Evolutionary conservation across 768 basidiomycete genomes (phyloP).

Genomic region (Pleurotus platypus): DNA sequence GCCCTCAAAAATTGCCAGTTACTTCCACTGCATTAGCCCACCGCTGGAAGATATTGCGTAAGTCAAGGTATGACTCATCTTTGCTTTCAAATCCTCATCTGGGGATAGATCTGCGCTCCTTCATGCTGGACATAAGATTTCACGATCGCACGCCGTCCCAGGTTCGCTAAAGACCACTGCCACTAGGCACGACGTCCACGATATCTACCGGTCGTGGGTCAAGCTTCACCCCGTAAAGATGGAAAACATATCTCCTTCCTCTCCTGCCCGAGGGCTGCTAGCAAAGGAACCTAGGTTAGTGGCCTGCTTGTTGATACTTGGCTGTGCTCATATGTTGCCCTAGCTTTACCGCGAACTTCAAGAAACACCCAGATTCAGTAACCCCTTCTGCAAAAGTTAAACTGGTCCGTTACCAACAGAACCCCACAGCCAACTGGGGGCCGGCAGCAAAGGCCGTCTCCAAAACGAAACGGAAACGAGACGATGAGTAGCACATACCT

Average conservation of each 20-base stretch:
- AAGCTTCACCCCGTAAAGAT: constrained; percentile 78
- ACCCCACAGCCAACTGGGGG: constrained; percentile 92
- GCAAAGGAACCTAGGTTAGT: constrained; percentile 64
- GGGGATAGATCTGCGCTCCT: constrained; percentile 77
- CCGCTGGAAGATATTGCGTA: constrained; percentile 73
- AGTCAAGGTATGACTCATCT: constrained; percentile 23
- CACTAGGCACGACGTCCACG: constrained; percentile 64
- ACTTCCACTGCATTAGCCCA: constrained; percentile 80
- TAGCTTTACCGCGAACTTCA: constrained; percentile 72
- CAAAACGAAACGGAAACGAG: constrained; percentile 40
- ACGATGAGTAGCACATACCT: constrained; percentile 17
- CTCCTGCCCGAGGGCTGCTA: constrained; percentile 70
- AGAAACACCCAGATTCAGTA: constrained; percentile 62
- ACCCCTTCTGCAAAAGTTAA: constrained; percentile 64
- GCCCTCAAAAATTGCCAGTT: constrained; percentile 71
- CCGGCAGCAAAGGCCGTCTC: constrained; percentile 63
- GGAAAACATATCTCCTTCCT: constrained; percentile 74
- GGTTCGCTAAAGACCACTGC: constrained; percentile 94
- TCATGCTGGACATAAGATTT: constrained; percentile 79
- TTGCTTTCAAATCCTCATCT: background rate
- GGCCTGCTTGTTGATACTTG: background rate
- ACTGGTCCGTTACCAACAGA: constrained; percentile 85
- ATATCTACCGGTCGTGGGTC: constrained; percentile 84
- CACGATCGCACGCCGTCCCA: constrained; percentile 85
- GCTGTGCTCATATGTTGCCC: constrained; percentile 7